Conservation (phyloP, 495 filamentous ascomycete genomes). For the Emericellopsis terricola region DNA sequence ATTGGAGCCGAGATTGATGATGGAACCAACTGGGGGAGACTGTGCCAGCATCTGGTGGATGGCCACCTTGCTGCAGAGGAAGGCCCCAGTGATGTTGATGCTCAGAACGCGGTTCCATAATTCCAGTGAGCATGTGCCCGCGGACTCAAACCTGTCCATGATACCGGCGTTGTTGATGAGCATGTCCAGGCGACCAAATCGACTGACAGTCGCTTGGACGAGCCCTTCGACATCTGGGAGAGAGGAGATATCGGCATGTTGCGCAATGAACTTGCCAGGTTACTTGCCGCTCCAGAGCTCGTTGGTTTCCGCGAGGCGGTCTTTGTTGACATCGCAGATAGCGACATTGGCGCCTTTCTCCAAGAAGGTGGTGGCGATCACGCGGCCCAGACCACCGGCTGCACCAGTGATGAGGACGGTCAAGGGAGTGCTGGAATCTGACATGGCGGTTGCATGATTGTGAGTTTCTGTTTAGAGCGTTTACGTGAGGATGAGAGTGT, state of each 20-base stretch:
- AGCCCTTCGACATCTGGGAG: conserved; percentile 17
- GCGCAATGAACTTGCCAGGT: conserved; percentile 10
- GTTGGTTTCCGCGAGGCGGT: conserved; percentile 15
- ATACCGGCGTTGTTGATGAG: conserved; percentile 34
- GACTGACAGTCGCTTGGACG: conserved; percentile 12
- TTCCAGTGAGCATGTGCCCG: conserved; percentile 27
- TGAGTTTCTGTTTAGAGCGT: too few relatives aligned
- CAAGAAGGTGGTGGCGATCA: conserved; percentile 18
- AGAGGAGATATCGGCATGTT: conserved; percentile 17
- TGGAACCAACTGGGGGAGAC: conserved; percentile 17
- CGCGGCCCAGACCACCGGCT: conserved; percentile 23
- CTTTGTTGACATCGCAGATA: conserved; percentile 25
- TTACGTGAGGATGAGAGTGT: too few relatives aligned
- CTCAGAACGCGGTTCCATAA: conserved; percentile 39
- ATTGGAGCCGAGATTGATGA: conserved; percentile 31
- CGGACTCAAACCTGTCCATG: conserved; percentile 35
- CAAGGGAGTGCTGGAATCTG: too few relatives aligned
- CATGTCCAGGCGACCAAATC: conserved; percentile 26
- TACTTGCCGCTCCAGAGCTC: conserved; percentile 11
- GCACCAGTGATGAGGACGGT: conserved; percentile 25
- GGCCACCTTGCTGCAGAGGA: conserved; percentile 31
- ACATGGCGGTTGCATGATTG: too few relatives aligned
- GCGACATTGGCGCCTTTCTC: conserved; percentile 22
- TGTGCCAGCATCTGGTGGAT: conserved; percentile 22
- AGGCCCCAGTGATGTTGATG: conserved; percentile 42